Base-by-base conservation (phyloP, 306 rosid genomes). In the Pyrus pyrifolia region DNA sequence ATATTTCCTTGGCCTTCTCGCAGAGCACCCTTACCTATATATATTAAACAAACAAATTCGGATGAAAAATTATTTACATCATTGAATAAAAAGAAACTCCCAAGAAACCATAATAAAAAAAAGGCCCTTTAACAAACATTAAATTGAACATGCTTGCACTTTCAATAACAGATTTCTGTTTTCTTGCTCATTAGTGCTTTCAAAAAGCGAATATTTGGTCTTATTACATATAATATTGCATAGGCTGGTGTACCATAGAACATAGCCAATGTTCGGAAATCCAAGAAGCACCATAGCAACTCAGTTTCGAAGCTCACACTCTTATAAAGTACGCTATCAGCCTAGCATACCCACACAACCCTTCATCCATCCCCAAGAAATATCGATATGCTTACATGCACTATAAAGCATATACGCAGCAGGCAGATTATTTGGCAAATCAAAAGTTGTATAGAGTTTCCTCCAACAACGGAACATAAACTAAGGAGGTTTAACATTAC, bases 1-100 rank as follows among this genome's bases (percentile, higher is more conserved):
- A 84, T 80, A 95, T 92, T 82, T 95, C 97, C 79, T 95, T 95
- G 60, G 97, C 97, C 89, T 95, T 95, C 23, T 89, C 97, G 72
- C 97, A 95, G 83, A 92, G 80, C 67, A 49, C 87, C 83, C 93
- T 88, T 57, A 92, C 97, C 97, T 95, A 83, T 76, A 78, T 95
- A 83, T 76, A 78, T 38, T 45, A 11, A 76, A 38, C 52, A 59
- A 71, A 57, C 57, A 40, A 72, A 63, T 23, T 21, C 49, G 62
- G 49, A 60, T 79, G 40, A 64, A n/a, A n/a, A 18, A 68, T 53
- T 67, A 61, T 71, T 35, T 40, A 58, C 63, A 53, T n/a, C 73
- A 71, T 53, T 7, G 58, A 83, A 64, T 44, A 14, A 25, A 68
- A 19, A 4, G 5, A 38, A 72, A n/a, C 63, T 67, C 27, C 35